These are phyloP conservation scores for Aureobasidium sp. DNA, from an alignment of 2,329 filamentous ascomycete genomes.

Conservation along the genomic window DNA sequence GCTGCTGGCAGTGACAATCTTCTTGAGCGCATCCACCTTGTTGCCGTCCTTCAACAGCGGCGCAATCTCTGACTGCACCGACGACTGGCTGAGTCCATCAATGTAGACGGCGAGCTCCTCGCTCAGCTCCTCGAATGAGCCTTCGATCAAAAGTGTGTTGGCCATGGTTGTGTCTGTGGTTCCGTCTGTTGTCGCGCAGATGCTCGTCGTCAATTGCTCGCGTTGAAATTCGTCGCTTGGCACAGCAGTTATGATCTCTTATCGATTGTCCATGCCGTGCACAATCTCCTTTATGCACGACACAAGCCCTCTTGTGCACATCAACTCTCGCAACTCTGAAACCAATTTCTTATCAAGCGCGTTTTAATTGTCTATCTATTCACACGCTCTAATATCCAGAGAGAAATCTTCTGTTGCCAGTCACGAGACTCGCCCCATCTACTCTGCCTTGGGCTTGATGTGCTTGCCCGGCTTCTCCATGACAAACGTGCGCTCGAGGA, in stretches of 20 bases:
- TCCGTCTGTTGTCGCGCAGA: background rate
- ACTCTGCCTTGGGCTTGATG: constrained; percentile 14
- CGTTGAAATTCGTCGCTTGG: constrained; percentile 2
- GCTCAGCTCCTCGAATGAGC: constrained; percentile 83
- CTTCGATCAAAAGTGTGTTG: constrained; percentile 58
- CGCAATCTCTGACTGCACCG: constrained; percentile 54
- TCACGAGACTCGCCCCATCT: background rate
- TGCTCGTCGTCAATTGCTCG: background rate
- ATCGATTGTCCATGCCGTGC: background rate
- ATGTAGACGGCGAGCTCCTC: constrained; percentile 93
- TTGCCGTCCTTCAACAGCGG: constrained; percentile 55
- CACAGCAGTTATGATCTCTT: background rate
- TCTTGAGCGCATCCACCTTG: constrained; percentile 62
- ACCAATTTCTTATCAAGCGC: background rate
- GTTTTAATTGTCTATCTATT: background rate
- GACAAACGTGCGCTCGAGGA: constrained; percentile 48
- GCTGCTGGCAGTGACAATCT: constrained; percentile 71
- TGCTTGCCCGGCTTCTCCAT: constrained; percentile 20
- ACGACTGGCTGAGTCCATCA: constrained; percentile 64
- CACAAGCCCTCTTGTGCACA: background rate
- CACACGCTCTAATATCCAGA: background rate
- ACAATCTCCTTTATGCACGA: background rate
- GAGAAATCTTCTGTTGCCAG: background rate
- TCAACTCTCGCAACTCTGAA: background rate
- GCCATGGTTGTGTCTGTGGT: constrained; percentile 9